Percentiles rank a stretch among this genome's conserved stretches.
Conservation (phyloP, 2,329 filamentous ascomycete genomes). For the Diaporthe nobilis region DNA sequence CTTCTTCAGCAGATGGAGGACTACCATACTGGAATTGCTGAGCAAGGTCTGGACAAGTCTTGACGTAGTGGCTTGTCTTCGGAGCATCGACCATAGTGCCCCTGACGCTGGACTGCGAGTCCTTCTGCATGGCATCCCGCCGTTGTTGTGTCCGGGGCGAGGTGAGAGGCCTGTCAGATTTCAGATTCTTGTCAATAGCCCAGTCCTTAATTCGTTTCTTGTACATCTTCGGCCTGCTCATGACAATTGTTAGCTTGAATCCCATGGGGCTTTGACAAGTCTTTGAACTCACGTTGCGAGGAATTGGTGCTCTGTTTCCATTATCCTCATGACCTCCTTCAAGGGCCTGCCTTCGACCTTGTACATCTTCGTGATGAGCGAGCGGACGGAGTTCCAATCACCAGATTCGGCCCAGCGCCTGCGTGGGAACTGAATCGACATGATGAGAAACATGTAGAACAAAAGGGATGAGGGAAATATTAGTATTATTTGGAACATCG, state of each 20-base stretch:
- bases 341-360: constrained; percentile 33
- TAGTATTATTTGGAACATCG: neutral
- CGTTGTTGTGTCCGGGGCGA: neutral
- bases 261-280: neutral
- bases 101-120: neutral
- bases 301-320: constrained; percentile 36
- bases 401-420: constrained; percentile 21
- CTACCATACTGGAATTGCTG: neutral
- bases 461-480: neutral
- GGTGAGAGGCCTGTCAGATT: neutral
- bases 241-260: neutral
- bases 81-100: neutral
- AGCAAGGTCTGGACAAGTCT: neutral
- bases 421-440: constrained; percentile 18
- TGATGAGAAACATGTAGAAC: neutral
- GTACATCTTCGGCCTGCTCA: constrained; percentile 36
- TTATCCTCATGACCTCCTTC: constrained; percentile 39
- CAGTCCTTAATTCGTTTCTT: constrained; percentile 35
- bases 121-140: neutral
- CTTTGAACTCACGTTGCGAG: constrained; percentile 29
- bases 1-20: neutral
- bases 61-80: neutral
- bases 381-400: constrained; percentile 18
- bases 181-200: constrained; percentile 33
- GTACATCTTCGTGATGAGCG: constrained; percentile 34